These are phyloP conservation scores for Beauveria caledonica DNA, from an alignment of 2,329 filamentous ascomycete genomes.

Conservation along the genomic window DNA sequence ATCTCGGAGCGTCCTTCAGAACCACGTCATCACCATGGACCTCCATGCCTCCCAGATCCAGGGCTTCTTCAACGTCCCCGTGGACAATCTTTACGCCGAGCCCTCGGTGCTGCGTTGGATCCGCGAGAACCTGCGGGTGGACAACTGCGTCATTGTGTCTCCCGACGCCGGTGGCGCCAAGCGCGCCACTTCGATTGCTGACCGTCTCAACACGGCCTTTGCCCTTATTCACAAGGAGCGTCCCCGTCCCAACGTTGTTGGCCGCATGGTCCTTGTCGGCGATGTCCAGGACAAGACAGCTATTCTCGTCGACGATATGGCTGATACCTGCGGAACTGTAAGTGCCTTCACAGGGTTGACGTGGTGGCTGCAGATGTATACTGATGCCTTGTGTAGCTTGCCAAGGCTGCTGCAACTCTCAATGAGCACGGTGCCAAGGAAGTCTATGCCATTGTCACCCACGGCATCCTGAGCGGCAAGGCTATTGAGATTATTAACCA, in stretches of 20 bases:
- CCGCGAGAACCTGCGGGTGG: conserved; percentile 69
- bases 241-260: conserved; percentile 76
- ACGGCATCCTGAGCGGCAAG: conserved; percentile 82
- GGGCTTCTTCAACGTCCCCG: conserved; percentile 82
- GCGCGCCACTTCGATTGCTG: conserved; percentile 85
- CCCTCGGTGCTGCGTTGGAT: conserved; percentile 91
- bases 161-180: conserved; percentile 94
- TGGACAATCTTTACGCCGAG: conserved; percentile 82
- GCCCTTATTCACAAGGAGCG: conserved; percentile 97
- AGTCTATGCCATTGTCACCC: conserved; percentile 91
- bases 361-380: neutral
- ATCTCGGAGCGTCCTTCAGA: conserved; percentile 36
- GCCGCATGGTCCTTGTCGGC: conserved; percentile 88
- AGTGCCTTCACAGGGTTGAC: conserved; percentile 3
- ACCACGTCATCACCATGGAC: conserved; percentile 82
- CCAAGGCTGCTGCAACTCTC: conserved; percentile 82
- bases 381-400: conserved; percentile 28
- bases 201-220: conserved; percentile 82
- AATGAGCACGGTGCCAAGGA: conserved; percentile 79
- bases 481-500: conserved; percentile 81
- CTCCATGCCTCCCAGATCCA: conserved; percentile 90
- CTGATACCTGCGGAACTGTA: conserved; percentile 82
- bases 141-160: conserved; percentile 87
- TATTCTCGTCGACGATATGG: conserved; percentile 97
- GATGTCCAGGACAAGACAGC: conserved; percentile 86